Percentiles rank a stretch among this genome's conserved stretches.
Evolutionary conservation across 2,329 filamentous ascomycete genomes (phyloP).

Genomic region (Neurospora sp.): DNA sequence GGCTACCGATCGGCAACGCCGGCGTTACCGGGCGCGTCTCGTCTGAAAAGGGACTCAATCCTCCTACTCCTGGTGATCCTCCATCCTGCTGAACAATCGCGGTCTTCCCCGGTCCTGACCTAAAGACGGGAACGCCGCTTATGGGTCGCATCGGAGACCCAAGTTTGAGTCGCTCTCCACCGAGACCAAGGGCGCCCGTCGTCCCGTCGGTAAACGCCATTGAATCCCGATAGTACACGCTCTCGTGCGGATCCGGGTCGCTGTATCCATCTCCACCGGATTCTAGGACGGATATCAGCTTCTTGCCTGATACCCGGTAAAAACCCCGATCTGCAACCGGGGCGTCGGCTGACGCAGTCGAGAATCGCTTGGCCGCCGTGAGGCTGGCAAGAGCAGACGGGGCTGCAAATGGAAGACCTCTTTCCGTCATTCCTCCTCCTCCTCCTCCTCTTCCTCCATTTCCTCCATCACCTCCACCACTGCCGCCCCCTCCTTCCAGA

Average conservation of each 20-base stretch:
- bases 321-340: slow-evolving; percentile 45
- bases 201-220: slow-evolving; percentile 31
- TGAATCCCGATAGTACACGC: slow-evolving; percentile 41
- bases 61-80: slow-evolving; percentile 14
- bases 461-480: neutral
- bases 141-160: slow-evolving; percentile 50
- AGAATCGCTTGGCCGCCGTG: slow-evolving; percentile 12
- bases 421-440: slow-evolving; percentile 32
- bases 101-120: slow-evolving; percentile 55
- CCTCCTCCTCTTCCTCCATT: slow-evolving; percentile 8
- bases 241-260: slow-evolving; percentile 29
- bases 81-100: slow-evolving; percentile 31
- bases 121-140: slow-evolving; percentile 50
- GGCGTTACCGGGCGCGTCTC: slow-evolving; percentile 21
- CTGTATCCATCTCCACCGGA: slow-evolving; percentile 54
- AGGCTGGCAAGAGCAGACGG: slow-evolving; percentile 23
- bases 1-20: slow-evolving; percentile 14
- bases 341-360: slow-evolving; percentile 4
- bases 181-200: slow-evolving; percentile 4
- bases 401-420: slow-evolving; percentile 35
- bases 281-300: slow-evolving; percentile 52
- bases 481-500: neutral
- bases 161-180: slow-evolving; percentile 32
- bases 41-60: slow-evolving; percentile 40
- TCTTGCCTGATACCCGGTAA: slow-evolving; percentile 54